These are phyloP conservation scores for Macrolepiota dolichaula DNA, from an alignment of 768 basidiomycete genomes.

Conservation along the genomic window DNA sequence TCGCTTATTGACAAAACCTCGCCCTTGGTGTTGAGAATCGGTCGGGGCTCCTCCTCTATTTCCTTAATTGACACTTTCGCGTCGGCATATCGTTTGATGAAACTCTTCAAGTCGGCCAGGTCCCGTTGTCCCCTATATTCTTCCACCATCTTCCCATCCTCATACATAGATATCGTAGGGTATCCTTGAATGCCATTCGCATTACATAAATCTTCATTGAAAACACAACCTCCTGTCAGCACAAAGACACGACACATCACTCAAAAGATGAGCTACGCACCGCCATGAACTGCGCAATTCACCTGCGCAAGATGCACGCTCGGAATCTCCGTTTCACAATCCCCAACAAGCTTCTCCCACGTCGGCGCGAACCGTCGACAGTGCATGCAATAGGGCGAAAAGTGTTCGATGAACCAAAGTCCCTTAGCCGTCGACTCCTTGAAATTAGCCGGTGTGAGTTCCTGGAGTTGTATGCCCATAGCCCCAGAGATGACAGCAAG, in stretches of 20 bases:
- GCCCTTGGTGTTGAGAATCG: constrained; percentile 31
- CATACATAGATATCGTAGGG: constrained; percentile 73
- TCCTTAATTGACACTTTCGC: background rate
- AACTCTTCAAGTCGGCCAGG: constrained; percentile 51
- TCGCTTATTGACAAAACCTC: constrained; percentile 32
- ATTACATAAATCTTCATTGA: constrained; percentile 69
- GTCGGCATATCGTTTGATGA: constrained; percentile 42
- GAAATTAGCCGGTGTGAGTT: constrained; percentile 63
- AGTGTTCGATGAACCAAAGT: constrained; percentile 85
- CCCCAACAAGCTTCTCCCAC: constrained; percentile 67
- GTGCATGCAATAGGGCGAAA: constrained; percentile 82
- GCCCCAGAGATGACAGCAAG: constrained; percentile 1
- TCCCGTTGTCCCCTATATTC: constrained; percentile 54
- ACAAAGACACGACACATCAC: background rate
- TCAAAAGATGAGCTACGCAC: constrained; percentile 16
- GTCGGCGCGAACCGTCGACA: constrained; percentile 79
- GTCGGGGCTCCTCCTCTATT: constrained; percentile 15
- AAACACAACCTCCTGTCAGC: background rate
- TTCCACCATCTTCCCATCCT: constrained; percentile 58
- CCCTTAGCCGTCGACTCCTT: constrained; percentile 46
- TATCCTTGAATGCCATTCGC: constrained; percentile 68
- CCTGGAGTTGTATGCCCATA: background rate
- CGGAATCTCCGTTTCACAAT: constrained; percentile 44
- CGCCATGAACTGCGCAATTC: constrained; percentile 21
- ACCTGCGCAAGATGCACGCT: constrained; percentile 67